A percentile compares a stretch with the other conserved stretches of the same genome.
These are phyloP conservation scores for Trametopsis cervina DNA, from an alignment of 768 basidiomycete species.

Conservation along the genomic window DNA sequence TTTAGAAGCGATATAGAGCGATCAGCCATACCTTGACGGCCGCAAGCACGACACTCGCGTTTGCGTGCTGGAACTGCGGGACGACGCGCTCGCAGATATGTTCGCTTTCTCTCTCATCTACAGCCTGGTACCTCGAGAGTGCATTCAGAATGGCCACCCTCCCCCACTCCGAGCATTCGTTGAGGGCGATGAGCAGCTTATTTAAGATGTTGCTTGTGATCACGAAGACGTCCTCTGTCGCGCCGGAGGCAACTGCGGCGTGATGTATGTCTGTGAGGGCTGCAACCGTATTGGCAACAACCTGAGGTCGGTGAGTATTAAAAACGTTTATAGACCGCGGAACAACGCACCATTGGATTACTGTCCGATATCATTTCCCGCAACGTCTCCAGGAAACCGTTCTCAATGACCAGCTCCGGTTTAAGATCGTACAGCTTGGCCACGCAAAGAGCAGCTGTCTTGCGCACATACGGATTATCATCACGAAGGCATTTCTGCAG, in stretches of 20 bases:
- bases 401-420: slow-evolving; percentile 90
- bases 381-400: slow-evolving; percentile 84
- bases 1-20: not conserved
- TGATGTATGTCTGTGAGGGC: slow-evolving; percentile 90
- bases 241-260: slow-evolving; percentile 51
- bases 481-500: slow-evolving; percentile 87
- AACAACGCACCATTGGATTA: slow-evolving; percentile 84
- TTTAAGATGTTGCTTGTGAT: slow-evolving; percentile 80
- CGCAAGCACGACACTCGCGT: slow-evolving; percentile 93
- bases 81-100: slow-evolving; percentile 98
- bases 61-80: slow-evolving; percentile 97
- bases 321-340: too few relatives aligned
- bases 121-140: slow-evolving; percentile 72
- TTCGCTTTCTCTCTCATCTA: slow-evolving; percentile 92
- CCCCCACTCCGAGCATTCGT: slow-evolving; percentile 99
- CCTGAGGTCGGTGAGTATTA: slow-evolving; percentile 42
- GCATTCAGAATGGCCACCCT: slow-evolving; percentile 89
- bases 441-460: slow-evolving; percentile 95
- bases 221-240: slow-evolving; percentile 64
- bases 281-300: slow-evolving; percentile 94
- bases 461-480: slow-evolving; percentile 97
- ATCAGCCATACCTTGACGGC: slow-evolving; percentile 69
- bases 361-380: slow-evolving; percentile 92
- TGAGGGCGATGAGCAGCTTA: slow-evolving; percentile 90
- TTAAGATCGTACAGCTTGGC: slow-evolving; percentile 98